Conservation (phyloP, 495 filamentous ascomycete species). For the Penicillium flavigenum region DNA sequence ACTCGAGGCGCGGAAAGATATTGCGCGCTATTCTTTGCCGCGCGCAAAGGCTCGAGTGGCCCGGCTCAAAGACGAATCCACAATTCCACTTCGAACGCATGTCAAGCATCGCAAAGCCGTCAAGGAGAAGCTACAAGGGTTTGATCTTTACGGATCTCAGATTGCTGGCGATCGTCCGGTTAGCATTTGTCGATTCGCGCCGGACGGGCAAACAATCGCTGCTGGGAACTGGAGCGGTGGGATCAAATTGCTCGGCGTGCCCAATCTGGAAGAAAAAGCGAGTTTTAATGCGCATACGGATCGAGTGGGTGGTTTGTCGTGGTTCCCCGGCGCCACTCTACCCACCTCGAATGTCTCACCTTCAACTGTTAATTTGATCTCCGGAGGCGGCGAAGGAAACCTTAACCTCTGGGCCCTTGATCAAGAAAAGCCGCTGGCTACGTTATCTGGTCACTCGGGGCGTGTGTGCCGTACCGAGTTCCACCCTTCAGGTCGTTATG, state of each 20-base stretch:
- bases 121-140: constrained; percentile 77
- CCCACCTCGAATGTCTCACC: constrained; percentile 65
- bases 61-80: constrained; percentile 74
- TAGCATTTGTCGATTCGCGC: constrained; percentile 86
- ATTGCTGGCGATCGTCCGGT: constrained; percentile 88
- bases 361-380: constrained; percentile 79
- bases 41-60: constrained; percentile 73
- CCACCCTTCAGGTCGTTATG: constrained; percentile 85
- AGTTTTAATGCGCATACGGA: constrained; percentile 79
- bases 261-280: constrained; percentile 72
- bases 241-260: constrained; percentile 80
- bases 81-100: constrained; percentile 80
- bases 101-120: constrained; percentile 86
- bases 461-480: constrained; percentile 92
- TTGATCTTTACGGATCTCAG: constrained; percentile 90
- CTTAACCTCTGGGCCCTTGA: constrained; percentile 89
- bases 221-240: constrained; percentile 90
- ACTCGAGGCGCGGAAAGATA: constrained; percentile 71
- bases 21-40: constrained; percentile 84
- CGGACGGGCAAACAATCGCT: constrained; percentile 78
- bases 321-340: constrained; percentile 83
- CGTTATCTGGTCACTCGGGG: constrained; percentile 79
- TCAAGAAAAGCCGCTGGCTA: constrained; percentile 78
- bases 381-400: constrained; percentile 85
- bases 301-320: constrained; percentile 84